Conservation (phyloP, 1,284 basidiomycete species). For the Cryptococcus sp. region DNA sequence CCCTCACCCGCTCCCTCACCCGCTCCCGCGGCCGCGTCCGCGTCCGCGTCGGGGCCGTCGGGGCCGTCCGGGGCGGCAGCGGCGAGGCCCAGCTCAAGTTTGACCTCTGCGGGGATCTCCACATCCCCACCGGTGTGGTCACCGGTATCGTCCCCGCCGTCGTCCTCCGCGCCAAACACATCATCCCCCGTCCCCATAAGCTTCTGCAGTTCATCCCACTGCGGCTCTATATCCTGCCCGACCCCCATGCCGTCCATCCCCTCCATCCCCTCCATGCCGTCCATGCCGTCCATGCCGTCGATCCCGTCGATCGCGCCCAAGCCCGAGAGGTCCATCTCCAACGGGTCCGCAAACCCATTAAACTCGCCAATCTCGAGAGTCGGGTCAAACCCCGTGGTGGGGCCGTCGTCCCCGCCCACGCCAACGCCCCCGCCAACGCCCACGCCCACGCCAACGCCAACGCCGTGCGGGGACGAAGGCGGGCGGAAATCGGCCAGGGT, state of each 20-base stretch:
- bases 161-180: neutral
- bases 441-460: neutral
- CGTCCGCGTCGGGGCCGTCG: no score
- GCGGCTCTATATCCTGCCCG: constrained; percentile 17
- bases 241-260: constrained; percentile 16
- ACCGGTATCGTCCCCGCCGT: neutral
- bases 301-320: constrained; percentile 26
- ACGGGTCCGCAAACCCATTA: constrained; percentile 33
- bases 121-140: neutral
- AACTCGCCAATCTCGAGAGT: constrained; percentile 31
- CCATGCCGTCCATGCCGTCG: neutral
- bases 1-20: no score
- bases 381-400: constrained; percentile 10
- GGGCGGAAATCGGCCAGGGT: no score
- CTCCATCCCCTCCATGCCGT: no score
- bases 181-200: constrained; percentile 20
- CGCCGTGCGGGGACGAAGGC: no score
- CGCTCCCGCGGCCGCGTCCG: no score
- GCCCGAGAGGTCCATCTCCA: constrained; percentile 35
- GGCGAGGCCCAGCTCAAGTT: no score
- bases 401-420: constrained; percentile 1
- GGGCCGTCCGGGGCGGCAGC: no score
- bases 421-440: neutral
- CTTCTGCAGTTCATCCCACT: constrained; percentile 35
- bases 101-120: no score